Percentiles rank a stretch among this genome's conserved stretches.
Evolutionary conservation across 1,139 yeast genomes (phyloP).

Genomic region (Eremothecium cymbalariae): DNA sequence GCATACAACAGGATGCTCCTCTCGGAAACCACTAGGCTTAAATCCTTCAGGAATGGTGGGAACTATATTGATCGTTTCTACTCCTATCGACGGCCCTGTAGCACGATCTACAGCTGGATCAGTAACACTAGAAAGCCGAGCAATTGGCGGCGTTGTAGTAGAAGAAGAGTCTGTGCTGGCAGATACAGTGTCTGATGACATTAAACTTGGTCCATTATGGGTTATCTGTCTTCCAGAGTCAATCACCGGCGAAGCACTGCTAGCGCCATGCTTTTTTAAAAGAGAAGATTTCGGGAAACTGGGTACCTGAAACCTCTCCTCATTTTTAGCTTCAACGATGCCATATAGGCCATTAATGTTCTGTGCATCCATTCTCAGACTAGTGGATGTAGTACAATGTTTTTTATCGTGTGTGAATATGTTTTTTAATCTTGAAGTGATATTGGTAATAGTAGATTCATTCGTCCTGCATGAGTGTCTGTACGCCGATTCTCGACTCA

Average conservation of each 20-base stretch:
- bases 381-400: not conserved
- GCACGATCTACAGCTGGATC: too few relatives aligned
- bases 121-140: too few relatives aligned
- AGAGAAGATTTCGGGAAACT: too few relatives aligned
- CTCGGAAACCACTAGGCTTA: too few relatives aligned
- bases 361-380: constrained; percentile 7
- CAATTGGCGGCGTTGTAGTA: too few relatives aligned
- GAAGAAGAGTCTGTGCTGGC: not conserved
- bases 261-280: not conserved
- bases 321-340: constrained; percentile 12
- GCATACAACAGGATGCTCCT: constrained; percentile 7
- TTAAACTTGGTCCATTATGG: not conserved
- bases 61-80: too few relatives aligned
- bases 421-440: constrained; percentile 20
- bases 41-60: too few relatives aligned
- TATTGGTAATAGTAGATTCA: constrained; percentile 9
- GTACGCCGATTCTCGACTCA: too few relatives aligned
- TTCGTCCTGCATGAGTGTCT: constrained; percentile 10
- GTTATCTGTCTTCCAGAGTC: not conserved
- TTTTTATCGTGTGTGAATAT: constrained; percentile 15
- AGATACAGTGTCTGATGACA: not conserved
- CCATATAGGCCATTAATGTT: constrained; percentile 8
- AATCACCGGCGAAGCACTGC: not conserved
- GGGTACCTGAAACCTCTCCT: too few relatives aligned
- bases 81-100: too few relatives aligned